These are phyloP conservation scores for Platanus orientalis DNA, from an alignment of 164 flowering plant species.

Conservation along the genomic window DNA sequence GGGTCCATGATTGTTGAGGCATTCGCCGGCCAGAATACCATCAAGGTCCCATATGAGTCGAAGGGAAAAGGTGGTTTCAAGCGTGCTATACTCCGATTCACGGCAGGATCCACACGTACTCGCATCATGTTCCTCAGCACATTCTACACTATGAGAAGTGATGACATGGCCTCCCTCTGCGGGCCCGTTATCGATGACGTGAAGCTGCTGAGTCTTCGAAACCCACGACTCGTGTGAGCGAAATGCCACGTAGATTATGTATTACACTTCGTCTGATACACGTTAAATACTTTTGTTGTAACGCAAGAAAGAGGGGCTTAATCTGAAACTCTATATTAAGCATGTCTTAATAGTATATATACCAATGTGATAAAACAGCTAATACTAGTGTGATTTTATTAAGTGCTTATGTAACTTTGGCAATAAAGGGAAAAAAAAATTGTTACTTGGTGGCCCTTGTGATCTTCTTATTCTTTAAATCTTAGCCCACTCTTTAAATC, in stretches of 20 bases:
- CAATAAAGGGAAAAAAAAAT: background rate
- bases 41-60: slow-evolving; percentile 53
- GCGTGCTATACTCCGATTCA: slow-evolving; percentile 47
- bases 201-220: slow-evolving; percentile 43
- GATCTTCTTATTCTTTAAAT: no score
- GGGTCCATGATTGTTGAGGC: slow-evolving; percentile 75
- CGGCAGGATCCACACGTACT: slow-evolving; percentile 40
- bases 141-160: slow-evolving; percentile 59
- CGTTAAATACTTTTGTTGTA: slow-evolving; percentile 8
- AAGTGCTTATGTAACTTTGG: background rate
- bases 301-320: slow-evolving; percentile 5
- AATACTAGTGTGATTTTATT: slow-evolving; percentile 1
- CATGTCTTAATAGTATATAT: background rate
- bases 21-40: slow-evolving; percentile 40
- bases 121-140: slow-evolving; percentile 59
- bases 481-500: no score
- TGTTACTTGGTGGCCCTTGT: background rate
- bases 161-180: slow-evolving; percentile 58
- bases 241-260: background rate
- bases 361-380: background rate
- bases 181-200: slow-evolving; percentile 83
- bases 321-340: slow-evolving; percentile 5
- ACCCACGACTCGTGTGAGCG: background rate
- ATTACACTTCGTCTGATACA: slow-evolving; percentile 3
- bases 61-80: slow-evolving; percentile 72